phyloP scores from a whole-genome alignment of 2,329 filamentous ascomycete genomes.

The Hypoxylon sp. region DNA sequence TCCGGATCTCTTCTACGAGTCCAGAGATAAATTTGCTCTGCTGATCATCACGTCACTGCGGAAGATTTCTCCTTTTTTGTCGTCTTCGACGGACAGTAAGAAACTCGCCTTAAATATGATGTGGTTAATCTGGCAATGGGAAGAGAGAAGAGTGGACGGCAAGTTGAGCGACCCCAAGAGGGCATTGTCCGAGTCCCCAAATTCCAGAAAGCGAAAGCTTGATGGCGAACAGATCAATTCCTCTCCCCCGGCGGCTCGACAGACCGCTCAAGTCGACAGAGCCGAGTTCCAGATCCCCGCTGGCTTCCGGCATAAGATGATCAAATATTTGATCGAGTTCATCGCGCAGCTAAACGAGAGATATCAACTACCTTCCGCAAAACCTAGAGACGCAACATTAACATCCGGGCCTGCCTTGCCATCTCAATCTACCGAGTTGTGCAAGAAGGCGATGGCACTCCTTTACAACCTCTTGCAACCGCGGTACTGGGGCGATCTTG shows the following conservation, averaged over 20 bases:
- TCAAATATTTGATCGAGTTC: conserved; percentile 96
- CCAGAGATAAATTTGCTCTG: conserved; percentile 88
- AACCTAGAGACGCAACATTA: conserved; percentile 67
- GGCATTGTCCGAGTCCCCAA: conserved; percentile 76
- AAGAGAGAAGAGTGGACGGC: conserved; percentile 82
- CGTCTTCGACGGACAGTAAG: conserved; percentile 90
- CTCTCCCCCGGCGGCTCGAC: conserved; percentile 66
- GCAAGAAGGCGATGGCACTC: conserved; percentile 85
- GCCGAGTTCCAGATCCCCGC: conserved; percentile 77
- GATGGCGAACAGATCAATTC: conserved; percentile 71
- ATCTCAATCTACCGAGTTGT: conserved; percentile 78
- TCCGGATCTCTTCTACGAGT: conserved; percentile 93
- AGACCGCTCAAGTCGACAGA: conserved; percentile 63
- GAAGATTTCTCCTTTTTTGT: conserved; percentile 87
- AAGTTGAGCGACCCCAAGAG: conserved; percentile 57
- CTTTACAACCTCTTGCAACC: conserved; percentile 88
- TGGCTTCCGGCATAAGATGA: conserved; percentile 79
- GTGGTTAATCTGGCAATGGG: conserved; percentile 92
- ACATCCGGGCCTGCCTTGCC: conserved; percentile 63
- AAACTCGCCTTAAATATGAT: conserved; percentile 93
- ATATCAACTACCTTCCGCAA: conserved; percentile 80
- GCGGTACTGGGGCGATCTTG: conserved; percentile 90
- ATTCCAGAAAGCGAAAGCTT: conserved; percentile 80
- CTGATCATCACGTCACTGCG: conserved; percentile 89
- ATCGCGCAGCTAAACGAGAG: conserved; percentile 91